Conservation (phyloP, 192 early-diverging fungal species). For the Entomortierella lignicola region DNA sequence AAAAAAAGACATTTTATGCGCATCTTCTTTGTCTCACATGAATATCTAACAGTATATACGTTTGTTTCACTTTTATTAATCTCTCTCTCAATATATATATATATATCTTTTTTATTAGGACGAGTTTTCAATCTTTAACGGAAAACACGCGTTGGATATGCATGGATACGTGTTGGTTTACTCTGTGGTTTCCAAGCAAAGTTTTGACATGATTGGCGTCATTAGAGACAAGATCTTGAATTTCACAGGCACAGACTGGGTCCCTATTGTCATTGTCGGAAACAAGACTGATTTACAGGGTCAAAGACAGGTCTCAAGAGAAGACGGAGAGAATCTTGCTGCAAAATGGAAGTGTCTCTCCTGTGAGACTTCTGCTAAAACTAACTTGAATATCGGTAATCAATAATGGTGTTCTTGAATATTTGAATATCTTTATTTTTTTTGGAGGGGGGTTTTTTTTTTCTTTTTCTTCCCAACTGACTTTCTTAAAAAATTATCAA, state of each 20-base stretch:
- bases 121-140: constrained; percentile 93
- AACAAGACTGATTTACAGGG: constrained; percentile 91
- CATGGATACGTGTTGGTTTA: constrained; percentile 97
- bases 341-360: constrained; percentile 86
- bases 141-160: constrained; percentile 86
- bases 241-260: constrained; percentile 89
- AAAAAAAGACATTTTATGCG: too few relatives aligned
- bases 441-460: too few relatives aligned
- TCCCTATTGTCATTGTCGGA: constrained; percentile 90
- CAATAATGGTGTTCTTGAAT: too few relatives aligned
- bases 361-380: constrained; percentile 93
- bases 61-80: background rate
- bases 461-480: constrained; percentile 3
- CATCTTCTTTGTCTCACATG: too few relatives aligned
- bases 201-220: constrained; percentile 90
- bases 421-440: background rate
- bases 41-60: too few relatives aligned
- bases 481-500: background rate
- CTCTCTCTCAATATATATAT: background rate
- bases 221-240: constrained; percentile 96
- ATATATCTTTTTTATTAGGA: too few relatives aligned
- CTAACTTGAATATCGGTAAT: constrained; percentile 87
- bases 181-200: constrained; percentile 84
- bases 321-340: constrained; percentile 85
- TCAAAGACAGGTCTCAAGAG: constrained; percentile 77